A percentile compares a stretch with the other conserved stretches of the same genome.
phyloP scores from a whole-genome alignment of 2,329 filamentous ascomycete genomes.

The Apiospora marii region DNA sequence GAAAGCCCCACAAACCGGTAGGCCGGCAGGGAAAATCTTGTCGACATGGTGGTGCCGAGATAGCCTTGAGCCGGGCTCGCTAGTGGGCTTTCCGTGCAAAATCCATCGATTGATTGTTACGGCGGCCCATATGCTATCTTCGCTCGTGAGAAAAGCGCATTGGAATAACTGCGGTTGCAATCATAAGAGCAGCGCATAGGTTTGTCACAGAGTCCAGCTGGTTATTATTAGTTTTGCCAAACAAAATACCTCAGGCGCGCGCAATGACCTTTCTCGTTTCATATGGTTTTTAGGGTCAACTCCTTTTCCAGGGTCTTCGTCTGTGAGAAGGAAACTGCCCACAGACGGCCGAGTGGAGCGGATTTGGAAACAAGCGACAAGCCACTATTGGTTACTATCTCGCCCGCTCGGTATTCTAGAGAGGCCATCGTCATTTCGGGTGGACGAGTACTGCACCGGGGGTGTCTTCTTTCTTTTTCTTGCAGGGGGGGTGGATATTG shows the following conservation, averaged over 20 bases:
- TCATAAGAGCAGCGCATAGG: not conserved
- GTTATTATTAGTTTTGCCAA: not conserved
- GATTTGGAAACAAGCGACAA: not conserved
- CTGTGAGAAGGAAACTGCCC: not conserved
- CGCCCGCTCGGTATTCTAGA: not conserved
- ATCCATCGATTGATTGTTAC: not conserved
- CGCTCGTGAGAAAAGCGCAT: not conserved
- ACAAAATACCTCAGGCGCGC: not conserved
- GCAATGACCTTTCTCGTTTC: conserved; percentile 14
- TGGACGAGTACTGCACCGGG: not conserved
- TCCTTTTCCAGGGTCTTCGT: conserved; percentile 6
- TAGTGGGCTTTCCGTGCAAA: not conserved
- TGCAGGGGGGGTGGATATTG: not conserved
- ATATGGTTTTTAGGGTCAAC: not conserved
- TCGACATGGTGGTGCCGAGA: not conserved
- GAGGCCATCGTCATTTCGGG: conserved; percentile 16
- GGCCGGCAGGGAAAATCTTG: not conserved
- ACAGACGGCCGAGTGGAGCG: not conserved
- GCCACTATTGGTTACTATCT: not conserved
- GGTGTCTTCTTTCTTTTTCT: not conserved
- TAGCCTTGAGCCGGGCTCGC: not conserved
- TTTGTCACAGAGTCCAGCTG: not conserved
- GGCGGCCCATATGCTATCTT: not conserved
- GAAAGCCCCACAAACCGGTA: not conserved
- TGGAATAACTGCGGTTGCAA: not conserved